Evolutionary conservation across 805 yeast genomes (phyloP).

Genomic region (Danielozyma ontarioensis): DNA sequence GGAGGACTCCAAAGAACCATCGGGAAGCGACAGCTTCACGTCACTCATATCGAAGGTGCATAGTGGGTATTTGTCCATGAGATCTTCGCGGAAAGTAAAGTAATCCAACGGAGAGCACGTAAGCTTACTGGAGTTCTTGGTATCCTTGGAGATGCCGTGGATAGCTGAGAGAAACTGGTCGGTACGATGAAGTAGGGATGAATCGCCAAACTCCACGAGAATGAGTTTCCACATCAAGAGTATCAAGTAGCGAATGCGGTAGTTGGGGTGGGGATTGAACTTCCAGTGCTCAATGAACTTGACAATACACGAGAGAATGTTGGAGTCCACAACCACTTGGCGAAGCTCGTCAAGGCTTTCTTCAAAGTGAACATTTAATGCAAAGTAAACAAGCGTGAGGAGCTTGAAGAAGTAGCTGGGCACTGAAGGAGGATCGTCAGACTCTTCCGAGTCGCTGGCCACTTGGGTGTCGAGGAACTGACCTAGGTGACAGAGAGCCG

Average conservation of each 20-base stretch:
- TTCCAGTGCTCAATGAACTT: constrained; percentile 62
- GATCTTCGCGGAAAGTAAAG: constrained; percentile 70
- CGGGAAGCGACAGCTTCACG: constrained; percentile 27
- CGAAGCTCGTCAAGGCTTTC: constrained; percentile 9
- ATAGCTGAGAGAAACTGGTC: constrained; percentile 43
- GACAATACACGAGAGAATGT: constrained; percentile 42
- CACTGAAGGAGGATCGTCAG: neutral
- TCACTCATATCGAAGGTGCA: constrained; percentile 26
- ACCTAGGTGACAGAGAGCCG: constrained; percentile 6
- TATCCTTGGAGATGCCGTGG: constrained; percentile 29
- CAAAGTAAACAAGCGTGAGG: constrained; percentile 31
- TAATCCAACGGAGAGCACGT: constrained; percentile 81
- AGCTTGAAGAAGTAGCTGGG: constrained; percentile 18
- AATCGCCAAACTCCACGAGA: constrained; percentile 60
- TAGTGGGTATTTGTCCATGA: constrained; percentile 71
- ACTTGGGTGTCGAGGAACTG: constrained; percentile 4
- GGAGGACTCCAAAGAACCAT: neutral
- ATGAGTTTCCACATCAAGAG: constrained; percentile 49
- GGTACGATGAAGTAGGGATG: constrained; percentile 30
- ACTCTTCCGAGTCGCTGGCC: neutral
- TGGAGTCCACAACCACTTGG: constrained; percentile 19
- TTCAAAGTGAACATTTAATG: constrained; percentile 20
- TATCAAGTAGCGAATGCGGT: constrained; percentile 55
- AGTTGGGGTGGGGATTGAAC: constrained; percentile 37
- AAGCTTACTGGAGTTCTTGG: constrained; percentile 20